These are phyloP conservation scores for Incumbomyces delicatus DNA, from an alignment of 2,329 filamentous ascomycete species.

Conservation along the genomic window DNA sequence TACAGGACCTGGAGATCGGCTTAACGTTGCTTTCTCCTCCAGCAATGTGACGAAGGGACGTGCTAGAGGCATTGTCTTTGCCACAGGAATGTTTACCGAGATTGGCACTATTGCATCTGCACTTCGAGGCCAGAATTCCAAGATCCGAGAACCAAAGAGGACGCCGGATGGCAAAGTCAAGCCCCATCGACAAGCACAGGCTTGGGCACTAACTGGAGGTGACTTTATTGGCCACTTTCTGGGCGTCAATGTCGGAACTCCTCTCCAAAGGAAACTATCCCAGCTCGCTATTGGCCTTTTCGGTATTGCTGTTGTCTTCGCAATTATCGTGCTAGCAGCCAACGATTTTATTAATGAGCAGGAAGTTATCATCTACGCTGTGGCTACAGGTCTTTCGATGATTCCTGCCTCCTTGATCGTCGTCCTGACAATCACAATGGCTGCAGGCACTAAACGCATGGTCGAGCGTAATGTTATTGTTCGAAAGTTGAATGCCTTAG, in stretches of 20 bases:
- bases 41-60: slow-evolving; percentile 54
- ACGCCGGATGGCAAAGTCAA: slow-evolving; percentile 40
- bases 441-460: slow-evolving; percentile 51
- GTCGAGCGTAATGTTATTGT: slow-evolving; percentile 49
- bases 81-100: slow-evolving; percentile 54
- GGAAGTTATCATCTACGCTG: slow-evolving; percentile 51
- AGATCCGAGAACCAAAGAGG: slow-evolving; percentile 42
- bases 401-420: slow-evolving; percentile 54
- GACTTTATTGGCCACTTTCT: slow-evolving; percentile 55
- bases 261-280: slow-evolving; percentile 55
- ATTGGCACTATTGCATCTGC: slow-evolving; percentile 52
- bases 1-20: slow-evolving; percentile 49
- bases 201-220: slow-evolving; percentile 43
- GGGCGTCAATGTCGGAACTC: slow-evolving; percentile 56
- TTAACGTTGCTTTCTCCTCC: slow-evolving; percentile 53
- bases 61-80: slow-evolving; percentile 50
- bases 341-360: slow-evolving; percentile 41
- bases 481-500: slow-evolving; percentile 46
- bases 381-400: slow-evolving; percentile 44
- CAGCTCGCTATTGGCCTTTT: slow-evolving; percentile 55
- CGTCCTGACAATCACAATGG: slow-evolving; percentile 59
- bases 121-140: slow-evolving; percentile 51
- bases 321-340: slow-evolving; percentile 55
- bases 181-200: slow-evolving; percentile 44
- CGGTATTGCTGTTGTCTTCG: slow-evolving; percentile 50